Evolutionary conservation across 2,329 filamentous ascomycete genomes (phyloP).

Genomic region (Cercospora berteroae): DNA sequence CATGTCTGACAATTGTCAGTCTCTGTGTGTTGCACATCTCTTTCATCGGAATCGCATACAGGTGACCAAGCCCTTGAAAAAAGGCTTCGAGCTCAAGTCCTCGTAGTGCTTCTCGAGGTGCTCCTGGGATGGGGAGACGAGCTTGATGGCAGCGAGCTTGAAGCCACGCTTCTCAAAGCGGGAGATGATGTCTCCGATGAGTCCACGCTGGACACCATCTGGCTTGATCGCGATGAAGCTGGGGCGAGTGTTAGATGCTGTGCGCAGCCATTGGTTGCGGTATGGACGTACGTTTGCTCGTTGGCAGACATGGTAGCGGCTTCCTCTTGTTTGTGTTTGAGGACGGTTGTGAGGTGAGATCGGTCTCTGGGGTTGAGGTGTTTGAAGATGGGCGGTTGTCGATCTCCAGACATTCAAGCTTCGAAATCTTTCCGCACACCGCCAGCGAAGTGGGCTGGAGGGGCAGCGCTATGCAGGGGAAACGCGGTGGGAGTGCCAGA

Average conservation of each 20-base stretch:
- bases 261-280: not conserved
- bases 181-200: constrained; percentile 94
- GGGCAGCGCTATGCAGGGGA: constrained; percentile 10
- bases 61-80: constrained; percentile 91
- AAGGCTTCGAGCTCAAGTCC: constrained; percentile 89
- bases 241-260: constrained; percentile 19
- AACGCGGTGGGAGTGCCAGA: not conserved
- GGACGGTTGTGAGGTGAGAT: constrained; percentile 42
- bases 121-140: constrained; percentile 80
- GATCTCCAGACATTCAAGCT: constrained; percentile 7
- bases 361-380: constrained; percentile 51
- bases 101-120: constrained; percentile 98
- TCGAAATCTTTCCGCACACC: constrained; percentile 13
- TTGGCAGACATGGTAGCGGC: constrained; percentile 52
- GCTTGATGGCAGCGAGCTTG: constrained; percentile 99
- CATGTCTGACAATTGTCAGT: constrained; percentile 65
- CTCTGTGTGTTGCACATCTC: not conserved
- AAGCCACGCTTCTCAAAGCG: constrained; percentile 98
- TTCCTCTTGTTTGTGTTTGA: constrained; percentile 33
- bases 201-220: constrained; percentile 98
- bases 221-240: constrained; percentile 99
- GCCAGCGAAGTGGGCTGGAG: constrained; percentile 11
- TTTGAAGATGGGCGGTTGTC: constrained; percentile 47
- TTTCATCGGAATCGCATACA: constrained; percentile 58
- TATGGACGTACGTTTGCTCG: constrained; percentile 77